phyloP scores from a whole-genome alignment of 257 asterid species.

The Nicotiana attenuata region DNA sequence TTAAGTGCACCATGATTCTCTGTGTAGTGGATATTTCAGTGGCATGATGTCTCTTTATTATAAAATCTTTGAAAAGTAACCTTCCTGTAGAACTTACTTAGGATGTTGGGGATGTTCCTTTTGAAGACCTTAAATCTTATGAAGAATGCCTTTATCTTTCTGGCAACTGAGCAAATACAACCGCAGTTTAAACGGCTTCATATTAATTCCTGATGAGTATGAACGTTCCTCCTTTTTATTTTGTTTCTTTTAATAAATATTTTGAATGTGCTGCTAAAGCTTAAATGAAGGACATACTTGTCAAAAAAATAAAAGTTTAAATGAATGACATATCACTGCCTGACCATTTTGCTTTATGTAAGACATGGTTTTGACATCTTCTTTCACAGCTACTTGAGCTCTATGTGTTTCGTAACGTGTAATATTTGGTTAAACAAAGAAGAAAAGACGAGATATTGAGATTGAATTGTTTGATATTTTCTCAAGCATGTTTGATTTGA shows the following conservation, averaged over 20 bases:
- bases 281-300: not conserved
- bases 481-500: not conserved
- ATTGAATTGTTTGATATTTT: not conserved
- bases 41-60: not conserved
- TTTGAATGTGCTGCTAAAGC: not conserved
- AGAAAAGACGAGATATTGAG: not conserved
- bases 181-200: not conserved
- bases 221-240: not conserved
- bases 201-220: not conserved
- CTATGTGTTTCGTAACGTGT: not conserved
- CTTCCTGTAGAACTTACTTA: not conserved
- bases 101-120: conserved; percentile 1
- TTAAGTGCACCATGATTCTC: not conserved
- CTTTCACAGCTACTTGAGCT: not conserved
- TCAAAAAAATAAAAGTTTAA: not conserved
- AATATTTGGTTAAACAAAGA: not conserved
- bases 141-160: not conserved
- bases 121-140: not conserved
- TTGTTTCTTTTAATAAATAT: not conserved
- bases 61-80: not conserved
- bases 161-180: not conserved
- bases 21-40: not conserved
- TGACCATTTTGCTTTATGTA: not conserved
- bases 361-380: not conserved
- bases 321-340: not conserved